phyloP scores from a whole-genome alignment of 2,329 filamentous ascomycete species.

The Drechslerella coelobrocha region DNA sequence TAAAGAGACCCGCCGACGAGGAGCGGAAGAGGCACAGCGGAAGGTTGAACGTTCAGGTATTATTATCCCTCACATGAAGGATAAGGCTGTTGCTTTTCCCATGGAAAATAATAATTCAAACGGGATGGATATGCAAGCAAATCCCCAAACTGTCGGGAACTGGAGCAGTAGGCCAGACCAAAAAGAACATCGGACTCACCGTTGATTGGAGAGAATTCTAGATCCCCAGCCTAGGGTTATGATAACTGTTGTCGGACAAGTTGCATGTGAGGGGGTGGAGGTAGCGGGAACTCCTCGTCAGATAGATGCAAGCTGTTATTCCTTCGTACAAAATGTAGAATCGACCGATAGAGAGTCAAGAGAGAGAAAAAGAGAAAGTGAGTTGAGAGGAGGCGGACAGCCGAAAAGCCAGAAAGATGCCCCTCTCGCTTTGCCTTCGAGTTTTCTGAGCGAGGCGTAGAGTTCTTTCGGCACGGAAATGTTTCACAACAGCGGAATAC shows the following conservation, averaged over 20 bases:
- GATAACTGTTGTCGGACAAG: constrained; percentile 30
- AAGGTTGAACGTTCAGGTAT: constrained; percentile 39
- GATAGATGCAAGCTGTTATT: constrained; percentile 22
- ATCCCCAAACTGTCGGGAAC: constrained; percentile 42
- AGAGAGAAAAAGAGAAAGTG: no score
- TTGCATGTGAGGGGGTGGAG: constrained; percentile 49
- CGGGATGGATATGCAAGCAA: constrained; percentile 42
- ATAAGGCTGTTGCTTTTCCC: constrained; percentile 51
- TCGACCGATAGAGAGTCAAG: constrained; percentile 7
- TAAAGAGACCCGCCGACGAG: constrained; percentile 39
- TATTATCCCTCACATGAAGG: constrained; percentile 51
- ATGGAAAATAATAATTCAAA: constrained; percentile 49
- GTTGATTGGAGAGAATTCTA: constrained; percentile 38
- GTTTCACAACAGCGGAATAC: constrained; percentile 44
- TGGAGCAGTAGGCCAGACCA: constrained; percentile 1
- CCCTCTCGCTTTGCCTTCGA: constrained; percentile 38
- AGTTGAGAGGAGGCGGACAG: constrained; percentile 34
- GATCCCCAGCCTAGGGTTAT: constrained; percentile 36
- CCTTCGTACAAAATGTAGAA: constrained; percentile 29
- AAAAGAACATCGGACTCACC: constrained; percentile 35
- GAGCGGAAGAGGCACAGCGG: constrained; percentile 48
- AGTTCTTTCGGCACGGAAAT: constrained; percentile 36
- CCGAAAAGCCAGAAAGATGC: constrained; percentile 35
- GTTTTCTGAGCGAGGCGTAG: constrained; percentile 28
- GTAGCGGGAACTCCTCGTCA: constrained; percentile 30